Evolutionary conservation across 495 filamentous ascomycete genomes (phyloP), one percentile per base, ranked within the genome.

Genomic region (Haplographium delicatum): DNA sequence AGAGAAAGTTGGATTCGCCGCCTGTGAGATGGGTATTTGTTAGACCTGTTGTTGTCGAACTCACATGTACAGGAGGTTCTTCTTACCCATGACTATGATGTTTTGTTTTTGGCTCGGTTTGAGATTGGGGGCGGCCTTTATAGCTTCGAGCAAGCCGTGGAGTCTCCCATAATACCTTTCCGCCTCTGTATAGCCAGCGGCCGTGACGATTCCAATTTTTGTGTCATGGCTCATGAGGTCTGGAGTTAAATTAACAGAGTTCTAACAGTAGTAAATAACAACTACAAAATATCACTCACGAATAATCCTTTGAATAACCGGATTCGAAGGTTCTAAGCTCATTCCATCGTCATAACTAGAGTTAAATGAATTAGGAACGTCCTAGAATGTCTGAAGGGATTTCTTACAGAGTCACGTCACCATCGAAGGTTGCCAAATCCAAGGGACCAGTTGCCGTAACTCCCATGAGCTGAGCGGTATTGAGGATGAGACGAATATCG

Each of bases 181-280:
- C 2, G 86, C 85, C 23, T 94, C 88, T 13, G 87, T 91, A 69
- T 98, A 98, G 2, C 94, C 94, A 9, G 94, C 93, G 4, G 93
- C 94, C 0, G 94, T 98, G 23, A 98, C 93, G 61, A 98, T 97
- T 34, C 89, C 94, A 49, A 98, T 80, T 54, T 85, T 84, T 53
- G 85, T 82, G 58, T 76, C 72, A 49, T 76, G 74, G 51, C 65
- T 67, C 56, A 80, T 66, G 41, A 80, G 70, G 51, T 77, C 72
- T 70, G 27, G 18, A 44, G 2, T 9, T 5, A 40, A 15, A 27
- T 46, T 38, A 49, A 31, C 9, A 37, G 10, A 16, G 25, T 18
- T 3, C 22, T 40, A 24, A 6, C 15, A 26, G 20, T 16, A 26
- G 24, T 13, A 5, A 23, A n/a, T 31, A 31, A 31, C 28, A 15